Percentiles rank a stretch among this genome's conserved stretches.
phyloP scores from a whole-genome alignment of 768 basidiomycete species.

The Cubamyces sp. region DNA sequence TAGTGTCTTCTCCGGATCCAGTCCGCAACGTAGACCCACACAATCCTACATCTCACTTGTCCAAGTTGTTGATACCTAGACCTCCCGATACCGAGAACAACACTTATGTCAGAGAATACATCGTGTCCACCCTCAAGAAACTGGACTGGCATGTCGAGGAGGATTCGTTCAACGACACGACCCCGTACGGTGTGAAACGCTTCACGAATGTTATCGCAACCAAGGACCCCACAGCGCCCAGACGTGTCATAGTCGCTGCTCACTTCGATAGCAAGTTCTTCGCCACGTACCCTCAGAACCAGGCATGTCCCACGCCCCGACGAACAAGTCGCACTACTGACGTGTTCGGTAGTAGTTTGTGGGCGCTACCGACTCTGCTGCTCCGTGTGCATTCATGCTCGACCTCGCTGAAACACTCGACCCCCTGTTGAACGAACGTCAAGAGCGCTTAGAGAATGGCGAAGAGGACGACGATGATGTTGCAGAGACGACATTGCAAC shows the following conservation, averaged over 20 bases:
- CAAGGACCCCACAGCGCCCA: conserved; percentile 83
- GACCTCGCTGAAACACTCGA: conserved; percentile 88
- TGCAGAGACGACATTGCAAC: conserved; percentile 83
- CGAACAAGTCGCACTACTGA: not conserved
- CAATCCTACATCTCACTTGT: conserved; percentile 73
- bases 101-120: conserved; percentile 81
- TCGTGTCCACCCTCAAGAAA: conserved; percentile 67
- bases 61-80: conserved; percentile 85
- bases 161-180: conserved; percentile 76
- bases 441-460: conserved; percentile 55
- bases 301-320: conserved; percentile 49
- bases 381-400: conserved; percentile 91
- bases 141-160: conserved; percentile 89
- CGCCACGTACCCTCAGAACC: conserved; percentile 66
- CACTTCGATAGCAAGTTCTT: conserved; percentile 96
- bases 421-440: conserved; percentile 66
- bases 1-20: conserved; percentile 65
- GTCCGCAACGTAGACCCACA: conserved; percentile 66
- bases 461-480: conserved; percentile 77
- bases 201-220: conserved; percentile 96
- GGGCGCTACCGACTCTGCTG: conserved; percentile 97
- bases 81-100: conserved; percentile 76
- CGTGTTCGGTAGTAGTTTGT: conserved; percentile 66
- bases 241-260: conserved; percentile 86
- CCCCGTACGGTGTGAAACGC: conserved; percentile 77